These are phyloP conservation scores for Persicaria tinctoria DNA, from an alignment of 148 eudicot species.

Conservation along the genomic window DNA sequence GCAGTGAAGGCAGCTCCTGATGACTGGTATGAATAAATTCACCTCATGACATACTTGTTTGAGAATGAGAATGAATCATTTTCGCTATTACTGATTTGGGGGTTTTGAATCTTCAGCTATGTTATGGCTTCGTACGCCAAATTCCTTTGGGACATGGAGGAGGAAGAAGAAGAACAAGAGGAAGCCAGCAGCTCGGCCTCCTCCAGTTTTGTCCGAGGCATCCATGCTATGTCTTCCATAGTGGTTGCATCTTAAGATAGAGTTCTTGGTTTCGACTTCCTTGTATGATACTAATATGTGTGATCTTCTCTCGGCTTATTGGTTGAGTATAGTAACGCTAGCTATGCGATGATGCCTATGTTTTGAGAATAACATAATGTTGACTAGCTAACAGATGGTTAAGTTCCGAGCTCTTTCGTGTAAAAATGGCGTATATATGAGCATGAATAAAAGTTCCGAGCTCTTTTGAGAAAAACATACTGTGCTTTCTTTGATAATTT, in stretches of 20 bases:
- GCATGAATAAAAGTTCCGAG: neutral
- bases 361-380: neutral
- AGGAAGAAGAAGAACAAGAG: slow-evolving; percentile 24
- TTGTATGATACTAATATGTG: slow-evolving; percentile 16
- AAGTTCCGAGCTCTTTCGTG: neutral
- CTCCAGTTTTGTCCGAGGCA: slow-evolving; percentile 25
- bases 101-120: slow-evolving; percentile 34
- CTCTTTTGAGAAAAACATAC: neutral
- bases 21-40: slow-evolving; percentile 29
- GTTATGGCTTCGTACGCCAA: slow-evolving; percentile 75
- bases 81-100: neutral
- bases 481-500: neutral
- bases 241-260: slow-evolving; percentile 40
- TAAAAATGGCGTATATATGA: slow-evolving; percentile 6
- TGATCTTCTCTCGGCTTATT: neutral
- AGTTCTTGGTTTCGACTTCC: neutral
- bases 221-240: slow-evolving; percentile 26
- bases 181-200: slow-evolving; percentile 14
- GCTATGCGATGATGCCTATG: neutral
- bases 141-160: slow-evolving; percentile 73
- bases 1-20: slow-evolving; percentile 50
- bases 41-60: neutral
- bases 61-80: neutral
- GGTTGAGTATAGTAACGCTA: neutral
- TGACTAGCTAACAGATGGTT: neutral